Evolutionary conservation across 1,139 yeast genomes (phyloP).

Genomic region (Sugiyamaella neomexicana): DNA sequence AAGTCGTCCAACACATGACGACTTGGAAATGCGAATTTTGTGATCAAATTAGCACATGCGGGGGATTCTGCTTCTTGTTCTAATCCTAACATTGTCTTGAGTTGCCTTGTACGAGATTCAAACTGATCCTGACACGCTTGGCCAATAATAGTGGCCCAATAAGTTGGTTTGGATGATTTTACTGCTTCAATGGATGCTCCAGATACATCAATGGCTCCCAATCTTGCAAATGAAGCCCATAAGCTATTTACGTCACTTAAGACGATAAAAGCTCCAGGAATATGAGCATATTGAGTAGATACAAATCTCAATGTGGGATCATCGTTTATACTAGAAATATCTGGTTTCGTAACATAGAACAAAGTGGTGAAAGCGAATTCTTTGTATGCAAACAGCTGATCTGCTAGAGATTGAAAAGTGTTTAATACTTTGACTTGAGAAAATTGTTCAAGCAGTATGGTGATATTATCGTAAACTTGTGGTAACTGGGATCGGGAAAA

Average conservation of each 20-base stretch:
- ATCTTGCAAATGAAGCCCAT: slow-evolving; percentile 19
- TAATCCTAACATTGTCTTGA: slow-evolving; percentile 22
- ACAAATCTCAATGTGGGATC: slow-evolving; percentile 16
- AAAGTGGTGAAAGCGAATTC: slow-evolving; percentile 17
- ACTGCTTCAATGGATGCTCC: slow-evolving; percentile 10
- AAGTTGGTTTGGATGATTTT: slow-evolving; percentile 8
- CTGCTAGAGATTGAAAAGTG: slow-evolving; percentile 13
- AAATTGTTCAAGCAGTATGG: slow-evolving; percentile 15
- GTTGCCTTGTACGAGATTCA: slow-evolving; percentile 21
- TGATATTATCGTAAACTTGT: slow-evolving; percentile 11
- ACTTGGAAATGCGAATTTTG: slow-evolving; percentile 18
- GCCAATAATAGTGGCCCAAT: slow-evolving; percentile 13
- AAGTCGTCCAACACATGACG: slow-evolving; percentile 16
- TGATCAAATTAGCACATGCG: slow-evolving; percentile 12
- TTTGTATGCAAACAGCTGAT: slow-evolving; percentile 20
- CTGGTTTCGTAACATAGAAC: slow-evolving; percentile 14
- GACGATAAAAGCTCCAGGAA: slow-evolving; percentile 25
- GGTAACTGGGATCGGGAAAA: neutral
- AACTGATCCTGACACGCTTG: slow-evolving; percentile 15
- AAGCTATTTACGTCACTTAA: slow-evolving; percentile 18
- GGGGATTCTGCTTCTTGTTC: slow-evolving; percentile 14
- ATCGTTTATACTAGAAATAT: slow-evolving; percentile 1
- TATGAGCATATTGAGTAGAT: slow-evolving; percentile 22
- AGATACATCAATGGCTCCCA: slow-evolving; percentile 24
- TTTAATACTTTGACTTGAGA: slow-evolving; percentile 14